Evolutionary conservation across 805 yeast genomes (phyloP).

Genomic region (Kazachstania viticola): DNA sequence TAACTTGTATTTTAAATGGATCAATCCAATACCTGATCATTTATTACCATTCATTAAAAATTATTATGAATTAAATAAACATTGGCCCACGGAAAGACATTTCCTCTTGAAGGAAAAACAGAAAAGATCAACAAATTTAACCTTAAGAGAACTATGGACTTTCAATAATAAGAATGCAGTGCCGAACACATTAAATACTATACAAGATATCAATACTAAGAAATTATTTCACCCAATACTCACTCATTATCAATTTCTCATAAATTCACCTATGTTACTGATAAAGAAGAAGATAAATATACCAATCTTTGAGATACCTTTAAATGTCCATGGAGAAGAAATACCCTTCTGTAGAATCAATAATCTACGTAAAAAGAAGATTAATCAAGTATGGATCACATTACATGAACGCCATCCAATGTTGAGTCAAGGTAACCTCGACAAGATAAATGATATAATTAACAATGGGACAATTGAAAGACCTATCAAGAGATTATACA

Average conservation of each 20-base stretch:
- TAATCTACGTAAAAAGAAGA: slow-evolving; percentile 1
- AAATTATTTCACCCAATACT: too few species aligned
- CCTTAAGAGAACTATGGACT: slow-evolving; percentile 1
- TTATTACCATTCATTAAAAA: slow-evolving; percentile 2
- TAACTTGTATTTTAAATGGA: not conserved
- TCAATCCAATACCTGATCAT: slow-evolving; percentile 2
- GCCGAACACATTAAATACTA: not conserved
- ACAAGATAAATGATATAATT: not conserved
- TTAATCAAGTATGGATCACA: not conserved
- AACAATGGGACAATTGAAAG: not conserved
- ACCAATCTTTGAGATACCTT: slow-evolving; percentile 4
- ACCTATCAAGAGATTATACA: not conserved
- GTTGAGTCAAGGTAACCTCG: not conserved
- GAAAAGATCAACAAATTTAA: too few species aligned
- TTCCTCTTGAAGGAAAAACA: too few species aligned
- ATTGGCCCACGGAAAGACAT: slow-evolving; percentile 7
- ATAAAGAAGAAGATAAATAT: not conserved
- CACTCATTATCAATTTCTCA: too few species aligned
- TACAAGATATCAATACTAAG: not conserved
- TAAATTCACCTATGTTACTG: too few species aligned
- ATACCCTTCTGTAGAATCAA: slow-evolving; percentile 1
- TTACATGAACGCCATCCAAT: slow-evolving; percentile 1
- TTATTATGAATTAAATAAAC: not conserved
- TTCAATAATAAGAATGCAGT: not conserved
- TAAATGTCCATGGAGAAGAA: slow-evolving; percentile 2